Evolutionary conservation across 768 basidiomycete genomes (phyloP), one percentile per base, ranked within the genome.

Genomic region (Candolleomyces efflorescens): DNA sequence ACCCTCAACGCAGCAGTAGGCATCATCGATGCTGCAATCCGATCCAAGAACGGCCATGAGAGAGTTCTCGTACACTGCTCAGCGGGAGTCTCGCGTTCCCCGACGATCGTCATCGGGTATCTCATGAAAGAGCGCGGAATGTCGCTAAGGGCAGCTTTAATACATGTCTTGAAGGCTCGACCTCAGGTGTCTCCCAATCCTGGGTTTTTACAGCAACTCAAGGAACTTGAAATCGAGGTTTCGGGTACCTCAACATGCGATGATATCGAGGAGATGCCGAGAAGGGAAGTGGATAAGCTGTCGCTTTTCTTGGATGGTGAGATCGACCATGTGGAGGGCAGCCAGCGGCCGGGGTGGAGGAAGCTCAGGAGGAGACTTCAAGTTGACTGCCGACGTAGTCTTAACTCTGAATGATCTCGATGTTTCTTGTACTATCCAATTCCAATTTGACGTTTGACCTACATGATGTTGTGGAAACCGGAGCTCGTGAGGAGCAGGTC

Each of bases 11-110:
- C 62, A 1, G 75, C 75, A 11, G 59, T 58, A 46, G 54, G 62
- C 5, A 66, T 74, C 26, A 75, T 76, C 60, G 65, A 73, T 24
- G 51, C 52, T 15, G 69, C 66, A 1, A 51, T 67, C n/a, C 47
- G 57, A 13, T 61, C 59, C 11, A 65, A 60, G 26, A 57, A 68
- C 17, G 68, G 65, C 7, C 62, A 50, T 18, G 73, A 74, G 38
- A 69, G 60, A 54, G 71, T 79, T 37, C 67, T 80, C 5, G 72
- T 80, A 0, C 79, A 80, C 55, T 80, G 79, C 62, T 69, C 68
- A 1, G 78, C 77, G 1, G 79, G 69, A 12, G 71, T 80, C 7
- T 80, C 77, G 3, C 75, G 79, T n/a, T 77, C 76, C 9, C 79
- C 78, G 1, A 74, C 67, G 9, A 58, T 80, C 41, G 69, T 78